Evolutionary conservation across 257 asterid genomes (phyloP).

Genomic region (Fraxinus americana): DNA sequence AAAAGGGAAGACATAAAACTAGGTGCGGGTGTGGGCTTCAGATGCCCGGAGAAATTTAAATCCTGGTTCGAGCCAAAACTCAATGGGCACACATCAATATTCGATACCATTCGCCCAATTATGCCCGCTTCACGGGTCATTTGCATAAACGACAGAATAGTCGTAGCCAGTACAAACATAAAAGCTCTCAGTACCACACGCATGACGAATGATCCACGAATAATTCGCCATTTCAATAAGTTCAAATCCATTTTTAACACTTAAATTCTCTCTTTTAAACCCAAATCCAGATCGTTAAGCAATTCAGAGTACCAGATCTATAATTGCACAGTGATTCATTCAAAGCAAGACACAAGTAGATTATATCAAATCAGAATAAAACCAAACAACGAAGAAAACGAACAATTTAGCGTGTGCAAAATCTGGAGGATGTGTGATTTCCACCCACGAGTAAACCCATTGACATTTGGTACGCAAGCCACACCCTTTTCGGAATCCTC

Average conservation of each 20-base stretch:
- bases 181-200: constrained; percentile 40
- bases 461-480: constrained; percentile 44
- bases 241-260: constrained; percentile 35
- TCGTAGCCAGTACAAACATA: constrained; percentile 37
- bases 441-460: constrained; percentile 59
- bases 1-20: constrained; percentile 4
- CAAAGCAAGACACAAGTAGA: too few species aligned
- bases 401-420: constrained; percentile 50
- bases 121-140: constrained; percentile 34
- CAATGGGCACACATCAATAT: constrained; percentile 39
- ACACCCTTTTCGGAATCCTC: constrained; percentile 39
- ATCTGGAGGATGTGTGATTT: constrained; percentile 64
- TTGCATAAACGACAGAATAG: constrained; percentile 34
- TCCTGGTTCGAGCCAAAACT: constrained; percentile 26
- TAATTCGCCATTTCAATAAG: constrained; percentile 39
- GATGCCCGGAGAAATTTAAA: constrained; percentile 23
- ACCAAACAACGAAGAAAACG: constrained; percentile 16
- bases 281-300: too few species aligned
- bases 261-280: neutral
- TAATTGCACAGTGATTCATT: too few species aligned
- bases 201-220: constrained; percentile 35
- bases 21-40: constrained; percentile 24
- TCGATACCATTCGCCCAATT: constrained; percentile 31
- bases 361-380: constrained; percentile 1
- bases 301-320: too few species aligned